Evolutionary conservation across 116 monocot species (phyloP).

Genomic region (Posidonia oceanica): DNA sequence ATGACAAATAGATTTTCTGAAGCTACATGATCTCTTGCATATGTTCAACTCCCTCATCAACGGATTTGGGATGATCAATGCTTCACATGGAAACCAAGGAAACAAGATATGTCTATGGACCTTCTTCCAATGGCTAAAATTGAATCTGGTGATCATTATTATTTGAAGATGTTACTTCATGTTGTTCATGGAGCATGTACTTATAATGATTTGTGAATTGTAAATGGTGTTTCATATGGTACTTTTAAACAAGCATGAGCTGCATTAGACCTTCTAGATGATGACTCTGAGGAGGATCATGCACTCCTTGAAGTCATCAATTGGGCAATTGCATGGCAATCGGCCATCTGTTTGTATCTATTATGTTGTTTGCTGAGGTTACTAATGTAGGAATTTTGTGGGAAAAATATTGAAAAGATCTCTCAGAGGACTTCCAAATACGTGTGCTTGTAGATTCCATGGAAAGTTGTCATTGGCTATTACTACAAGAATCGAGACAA

Average conservation of each 20-base stretch:
- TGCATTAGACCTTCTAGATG: not conserved
- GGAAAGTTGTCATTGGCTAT: not conserved
- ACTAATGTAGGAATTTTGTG: not conserved
- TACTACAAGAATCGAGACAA: not conserved
- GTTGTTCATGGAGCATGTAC: not conserved
- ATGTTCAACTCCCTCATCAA: not conserved
- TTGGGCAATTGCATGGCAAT: not conserved
- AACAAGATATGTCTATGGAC: not conserved
- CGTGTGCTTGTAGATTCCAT: not conserved
- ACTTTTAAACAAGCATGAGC: not conserved
- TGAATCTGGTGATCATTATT: not conserved
- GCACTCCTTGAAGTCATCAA: not conserved
- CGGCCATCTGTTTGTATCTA: not conserved
- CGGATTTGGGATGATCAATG: not conserved
- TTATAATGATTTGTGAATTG: not conserved
- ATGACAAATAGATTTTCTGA: not conserved
- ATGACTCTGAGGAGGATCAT: not conserved
- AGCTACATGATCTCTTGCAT: not conserved
- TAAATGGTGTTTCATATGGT: not conserved
- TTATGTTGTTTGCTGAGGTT: not conserved
- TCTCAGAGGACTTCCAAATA: not conserved
- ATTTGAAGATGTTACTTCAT: slow-evolving; percentile 4
- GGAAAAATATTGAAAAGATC: not conserved
- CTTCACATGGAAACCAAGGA: not conserved
- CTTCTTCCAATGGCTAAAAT: not conserved